Percentiles rank a stretch among this genome's conserved stretches.
These are phyloP conservation scores for Endocalyx cinctus DNA, from an alignment of 2,329 filamentous ascomycete genomes.

Conservation along the genomic window DNA sequence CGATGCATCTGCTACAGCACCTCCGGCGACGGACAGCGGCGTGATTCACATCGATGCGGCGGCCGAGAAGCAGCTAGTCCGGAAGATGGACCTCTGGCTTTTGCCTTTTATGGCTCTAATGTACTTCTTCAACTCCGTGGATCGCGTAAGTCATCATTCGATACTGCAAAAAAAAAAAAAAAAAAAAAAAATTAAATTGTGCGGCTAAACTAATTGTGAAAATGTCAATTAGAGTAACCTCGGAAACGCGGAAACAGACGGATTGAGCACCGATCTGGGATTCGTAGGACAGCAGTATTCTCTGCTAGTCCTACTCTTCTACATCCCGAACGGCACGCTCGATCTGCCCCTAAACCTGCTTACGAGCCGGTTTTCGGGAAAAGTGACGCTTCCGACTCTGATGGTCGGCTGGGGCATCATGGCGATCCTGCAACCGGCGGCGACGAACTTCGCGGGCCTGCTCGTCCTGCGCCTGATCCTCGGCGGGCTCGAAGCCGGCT, in stretches of 20 bases:
- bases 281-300: conserved; percentile 26
- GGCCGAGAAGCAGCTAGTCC: conserved; percentile 8
- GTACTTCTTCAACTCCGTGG: not conserved
- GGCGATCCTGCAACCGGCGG: conserved; percentile 17
- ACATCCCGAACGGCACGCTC: conserved; percentile 24
- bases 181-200: not conserved
- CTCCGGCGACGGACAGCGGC: too few species aligned
- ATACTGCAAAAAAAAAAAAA: not conserved
- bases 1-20: too few species aligned
- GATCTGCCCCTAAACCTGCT: conserved; percentile 22
- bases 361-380: conserved; percentile 21
- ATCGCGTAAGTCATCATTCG: not conserved
- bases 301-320: conserved; percentile 27
- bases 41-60: conserved; percentile 1
- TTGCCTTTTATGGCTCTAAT: conserved; percentile 8
- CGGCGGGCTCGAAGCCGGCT: conserved; percentile 22
- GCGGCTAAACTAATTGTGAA: conserved; percentile 18
- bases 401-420: conserved; percentile 22
- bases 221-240: conserved; percentile 25
- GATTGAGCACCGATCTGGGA: conserved; percentile 22
- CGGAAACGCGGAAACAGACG: conserved; percentile 27
- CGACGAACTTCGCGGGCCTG: conserved; percentile 17
- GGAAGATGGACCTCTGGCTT: conserved; percentile 14
- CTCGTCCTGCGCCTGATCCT: conserved; percentile 18
- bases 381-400: conserved; percentile 21